phyloP scores from a whole-genome alignment of 2,329 filamentous ascomycete genomes.

The Esteya vermicola region DNA sequence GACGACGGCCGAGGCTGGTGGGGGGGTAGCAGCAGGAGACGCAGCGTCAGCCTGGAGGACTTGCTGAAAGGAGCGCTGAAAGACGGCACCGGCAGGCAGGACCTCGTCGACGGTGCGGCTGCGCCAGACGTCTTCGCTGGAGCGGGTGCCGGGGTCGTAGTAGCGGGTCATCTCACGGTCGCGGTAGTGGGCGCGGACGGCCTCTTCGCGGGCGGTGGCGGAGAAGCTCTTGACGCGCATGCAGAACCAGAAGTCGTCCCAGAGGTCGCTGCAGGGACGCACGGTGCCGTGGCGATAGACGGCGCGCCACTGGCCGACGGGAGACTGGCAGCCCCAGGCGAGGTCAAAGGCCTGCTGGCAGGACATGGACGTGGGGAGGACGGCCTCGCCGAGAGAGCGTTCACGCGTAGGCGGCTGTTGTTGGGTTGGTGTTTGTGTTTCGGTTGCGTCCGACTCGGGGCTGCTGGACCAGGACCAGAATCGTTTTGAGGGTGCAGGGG shows the following conservation, averaged over 20 bases:
- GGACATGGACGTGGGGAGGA: constrained; percentile 72
- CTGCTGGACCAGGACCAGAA: background rate
- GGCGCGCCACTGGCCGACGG: constrained; percentile 83
- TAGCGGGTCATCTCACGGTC: constrained; percentile 52
- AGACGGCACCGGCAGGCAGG: constrained; percentile 34
- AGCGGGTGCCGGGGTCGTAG: constrained; percentile 48
- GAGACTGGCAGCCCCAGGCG: constrained; percentile 84
- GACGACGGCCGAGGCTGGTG: no score
- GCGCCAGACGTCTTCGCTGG: constrained; percentile 86
- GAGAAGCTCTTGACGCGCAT: constrained; percentile 64
- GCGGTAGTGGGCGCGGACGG: constrained; percentile 54
- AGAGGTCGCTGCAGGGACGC: constrained; percentile 67
- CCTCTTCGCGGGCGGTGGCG: constrained; percentile 38
- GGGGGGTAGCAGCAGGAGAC: no score
- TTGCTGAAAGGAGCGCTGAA: constrained; percentile 17
- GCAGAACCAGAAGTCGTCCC: constrained; percentile 96
- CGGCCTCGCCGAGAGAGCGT: constrained; percentile 41
- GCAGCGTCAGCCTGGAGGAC: no score
- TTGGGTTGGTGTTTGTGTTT: no score
- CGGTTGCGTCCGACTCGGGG: no score
- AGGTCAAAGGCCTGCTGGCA: constrained; percentile 84
- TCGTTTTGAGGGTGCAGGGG: background rate
- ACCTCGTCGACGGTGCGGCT: constrained; percentile 42
- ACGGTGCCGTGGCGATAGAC: constrained; percentile 77
- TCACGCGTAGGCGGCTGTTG: constrained; percentile 4